Conservation (phyloP, 352 stramenopile genomes). For the Thalassiosira pacifica region DNA sequence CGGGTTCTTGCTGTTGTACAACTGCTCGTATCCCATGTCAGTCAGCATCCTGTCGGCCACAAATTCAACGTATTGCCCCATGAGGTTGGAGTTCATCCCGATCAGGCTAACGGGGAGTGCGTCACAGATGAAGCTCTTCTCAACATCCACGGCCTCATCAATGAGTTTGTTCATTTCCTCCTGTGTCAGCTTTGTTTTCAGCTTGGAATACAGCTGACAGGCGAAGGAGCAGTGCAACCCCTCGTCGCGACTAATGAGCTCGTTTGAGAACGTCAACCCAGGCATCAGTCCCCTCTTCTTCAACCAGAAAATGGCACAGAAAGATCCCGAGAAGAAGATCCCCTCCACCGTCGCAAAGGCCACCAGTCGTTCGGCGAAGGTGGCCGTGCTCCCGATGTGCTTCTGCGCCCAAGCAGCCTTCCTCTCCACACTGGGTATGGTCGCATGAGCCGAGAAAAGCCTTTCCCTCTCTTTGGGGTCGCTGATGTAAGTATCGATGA, state of each 20-base stretch:
- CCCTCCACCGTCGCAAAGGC: conserved; percentile 88
- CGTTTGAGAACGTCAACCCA: conserved; percentile 87
- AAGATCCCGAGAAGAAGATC: conserved; percentile 89
- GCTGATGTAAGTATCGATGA: conserved; percentile 88
- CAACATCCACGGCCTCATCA: conserved; percentile 83
- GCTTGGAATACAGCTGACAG: conserved; percentile 85
- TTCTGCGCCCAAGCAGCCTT: conserved; percentile 86
- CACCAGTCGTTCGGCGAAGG: conserved; percentile 84
- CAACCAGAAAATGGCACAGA: conserved; percentile 89
- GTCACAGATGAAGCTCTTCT: conserved; percentile 87
- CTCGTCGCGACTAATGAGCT: conserved; percentile 87
- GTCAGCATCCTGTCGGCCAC: conserved; percentile 83
- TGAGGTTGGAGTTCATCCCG: conserved; percentile 88
- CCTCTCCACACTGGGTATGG: conserved; percentile 80
- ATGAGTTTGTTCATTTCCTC: conserved; percentile 79
- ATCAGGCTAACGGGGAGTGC: conserved; percentile 86
- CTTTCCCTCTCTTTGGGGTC: conserved; percentile 74
- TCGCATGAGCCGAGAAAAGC: conserved; percentile 78
- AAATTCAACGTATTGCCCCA: conserved; percentile 89
- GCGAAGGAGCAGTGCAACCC: conserved; percentile 88
- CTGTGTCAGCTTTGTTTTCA: conserved; percentile 74
- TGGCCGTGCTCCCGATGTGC: conserved; percentile 77
- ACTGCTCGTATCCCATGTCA: conserved; percentile 77
- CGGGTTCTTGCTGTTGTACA: conserved; percentile 84
- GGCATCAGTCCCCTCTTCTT: conserved; percentile 88